Percentiles rank a stretch among this genome's conserved stretches.
Conservation (phyloP, 164 flowering plant species). For the Vitis cinerea region DNA sequence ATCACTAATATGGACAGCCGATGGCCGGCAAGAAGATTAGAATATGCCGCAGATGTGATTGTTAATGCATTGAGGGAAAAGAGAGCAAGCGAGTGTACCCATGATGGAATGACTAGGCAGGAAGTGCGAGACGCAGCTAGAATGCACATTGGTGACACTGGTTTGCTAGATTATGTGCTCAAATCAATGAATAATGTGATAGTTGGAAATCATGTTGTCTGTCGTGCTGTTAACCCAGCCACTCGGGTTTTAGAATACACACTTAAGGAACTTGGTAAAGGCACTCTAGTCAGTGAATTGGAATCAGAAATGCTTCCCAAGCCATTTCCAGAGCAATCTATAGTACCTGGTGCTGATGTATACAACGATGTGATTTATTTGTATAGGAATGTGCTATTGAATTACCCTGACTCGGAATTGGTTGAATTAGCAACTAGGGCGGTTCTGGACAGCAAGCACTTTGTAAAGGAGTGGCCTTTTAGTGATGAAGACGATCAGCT, state of each 20-base stretch:
- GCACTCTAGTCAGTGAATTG: neutral
- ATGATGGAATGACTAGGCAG: constrained; percentile 73
- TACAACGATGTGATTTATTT: constrained; percentile 45
- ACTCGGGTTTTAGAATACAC: constrained; percentile 64
- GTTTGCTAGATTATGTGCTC: constrained; percentile 79
- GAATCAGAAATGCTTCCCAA: neutral
- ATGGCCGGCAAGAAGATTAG: constrained; percentile 41
- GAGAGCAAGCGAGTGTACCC: constrained; percentile 10
- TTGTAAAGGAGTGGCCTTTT: constrained; percentile 77
- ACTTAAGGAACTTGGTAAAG: constrained; percentile 33
- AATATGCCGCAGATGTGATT: constrained; percentile 40
- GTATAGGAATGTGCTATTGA: constrained; percentile 44
- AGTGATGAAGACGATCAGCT: constrained; percentile 51
- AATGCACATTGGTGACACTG: constrained; percentile 79
- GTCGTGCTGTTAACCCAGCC: constrained; percentile 49
- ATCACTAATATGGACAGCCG: constrained; percentile 44
- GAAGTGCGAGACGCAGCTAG: constrained; percentile 88
- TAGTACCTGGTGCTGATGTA: constrained; percentile 39
- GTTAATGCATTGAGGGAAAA: constrained; percentile 43
- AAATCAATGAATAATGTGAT: constrained; percentile 74
- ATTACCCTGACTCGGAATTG: constrained; percentile 34
- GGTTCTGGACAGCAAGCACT: constrained; percentile 62
- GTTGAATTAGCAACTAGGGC: constrained; percentile 36
- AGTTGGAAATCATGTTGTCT: constrained; percentile 57
- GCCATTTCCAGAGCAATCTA: neutral